phyloP scores from a whole-genome alignment of 352 stramenopile genomes.

The Globisporangium paroecandrum region DNA sequence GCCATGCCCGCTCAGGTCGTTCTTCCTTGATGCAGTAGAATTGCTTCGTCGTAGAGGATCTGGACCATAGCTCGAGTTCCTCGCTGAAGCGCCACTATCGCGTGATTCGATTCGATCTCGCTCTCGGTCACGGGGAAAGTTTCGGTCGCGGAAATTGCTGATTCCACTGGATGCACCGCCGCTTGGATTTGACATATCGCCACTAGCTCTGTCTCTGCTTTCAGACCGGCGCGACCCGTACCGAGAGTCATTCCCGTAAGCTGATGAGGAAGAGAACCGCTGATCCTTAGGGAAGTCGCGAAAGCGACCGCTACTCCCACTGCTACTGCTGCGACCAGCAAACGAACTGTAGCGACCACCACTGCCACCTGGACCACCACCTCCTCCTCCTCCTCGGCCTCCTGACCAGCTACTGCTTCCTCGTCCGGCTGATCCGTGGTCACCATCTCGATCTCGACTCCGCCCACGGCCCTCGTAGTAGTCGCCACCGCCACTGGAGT shows the following conservation, averaged over 20 bases:
- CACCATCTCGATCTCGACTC: constrained; percentile 37
- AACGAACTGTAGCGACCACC: constrained; percentile 20
- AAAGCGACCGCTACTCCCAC: constrained; percentile 29
- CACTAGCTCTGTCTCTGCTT: constrained; percentile 40
- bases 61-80: constrained; percentile 17
- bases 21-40: constrained; percentile 18
- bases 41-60: constrained; percentile 21
- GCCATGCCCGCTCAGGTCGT: constrained; percentile 22
- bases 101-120: constrained; percentile 21
- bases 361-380: constrained; percentile 17
- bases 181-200: constrained; percentile 16
- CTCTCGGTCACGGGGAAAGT: constrained; percentile 31
- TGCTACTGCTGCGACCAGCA: constrained; percentile 3
- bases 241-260: constrained; percentile 19
- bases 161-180: constrained; percentile 3
- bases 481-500: constrained; percentile 20
- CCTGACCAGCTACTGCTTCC: constrained; percentile 12
- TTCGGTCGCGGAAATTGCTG: constrained; percentile 33
- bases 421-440: constrained; percentile 20
- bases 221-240: constrained; percentile 30
- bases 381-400: constrained; percentile 16
- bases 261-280: background rate
- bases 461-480: constrained; percentile 33
- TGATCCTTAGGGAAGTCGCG: constrained; percentile 35
- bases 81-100: constrained; percentile 21